Evolutionary conservation across 495 filamentous ascomycete genomes (phyloP).

Genomic region (Massariosphaeria phaeospora): DNA sequence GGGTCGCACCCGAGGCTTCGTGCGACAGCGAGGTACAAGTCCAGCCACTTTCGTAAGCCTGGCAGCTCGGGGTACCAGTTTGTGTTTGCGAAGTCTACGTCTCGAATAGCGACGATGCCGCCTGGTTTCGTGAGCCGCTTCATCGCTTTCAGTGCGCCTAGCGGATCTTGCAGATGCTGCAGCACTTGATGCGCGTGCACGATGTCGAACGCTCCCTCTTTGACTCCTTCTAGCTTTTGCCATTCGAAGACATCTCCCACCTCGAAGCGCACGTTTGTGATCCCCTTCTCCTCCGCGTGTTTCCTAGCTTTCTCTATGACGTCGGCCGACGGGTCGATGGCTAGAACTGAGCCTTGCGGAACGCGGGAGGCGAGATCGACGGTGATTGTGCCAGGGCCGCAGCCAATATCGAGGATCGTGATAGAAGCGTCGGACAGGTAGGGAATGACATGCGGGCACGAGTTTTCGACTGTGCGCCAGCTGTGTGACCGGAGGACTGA

Average conservation of each 20-base stretch:
- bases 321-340: constrained; percentile 35
- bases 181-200: constrained; percentile 32
- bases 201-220: constrained; percentile 26
- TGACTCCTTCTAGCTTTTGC: constrained; percentile 5
- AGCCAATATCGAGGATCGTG: constrained; percentile 55
- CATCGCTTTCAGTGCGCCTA: constrained; percentile 25
- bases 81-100: constrained; percentile 39
- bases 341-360: constrained; percentile 44
- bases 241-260: constrained; percentile 43
- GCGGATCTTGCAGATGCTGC: constrained; percentile 28
- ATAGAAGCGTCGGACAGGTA: constrained; percentile 44
- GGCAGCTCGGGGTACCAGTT: constrained; percentile 45
- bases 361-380: constrained; percentile 48
- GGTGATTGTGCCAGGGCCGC: constrained; percentile 56
- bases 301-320: constrained; percentile 43
- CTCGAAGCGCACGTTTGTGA: constrained; percentile 47
- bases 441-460: constrained; percentile 49
- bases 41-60: constrained; percentile 43
- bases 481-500: constrained; percentile 49
- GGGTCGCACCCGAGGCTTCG: constrained; percentile 46
- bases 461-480: constrained; percentile 51
- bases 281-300: constrained; percentile 37
- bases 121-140: constrained; percentile 21
- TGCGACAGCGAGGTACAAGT: constrained; percentile 42
- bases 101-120: constrained; percentile 31